These are phyloP conservation scores for Euphorbia tirucalli DNA, from an alignment of 345 rosid species.

Conservation along the genomic window DNA sequence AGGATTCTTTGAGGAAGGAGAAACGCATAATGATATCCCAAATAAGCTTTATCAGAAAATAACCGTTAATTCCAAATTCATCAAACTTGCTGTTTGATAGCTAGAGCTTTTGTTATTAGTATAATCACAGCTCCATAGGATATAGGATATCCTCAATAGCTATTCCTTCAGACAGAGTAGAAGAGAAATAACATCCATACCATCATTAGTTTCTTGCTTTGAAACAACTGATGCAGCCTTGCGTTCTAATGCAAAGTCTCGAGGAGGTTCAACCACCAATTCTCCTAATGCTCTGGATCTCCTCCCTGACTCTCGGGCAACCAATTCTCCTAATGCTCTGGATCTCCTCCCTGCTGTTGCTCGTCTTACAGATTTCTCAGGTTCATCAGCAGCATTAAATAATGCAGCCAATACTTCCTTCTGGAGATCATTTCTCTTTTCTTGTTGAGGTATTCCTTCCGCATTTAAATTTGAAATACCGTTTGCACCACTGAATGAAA, in stretches of 20 bases:
- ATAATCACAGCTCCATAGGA: constrained; percentile 4
- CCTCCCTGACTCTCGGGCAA: no score
- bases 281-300: constrained; percentile 34
- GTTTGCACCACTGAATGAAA: constrained; percentile 3
- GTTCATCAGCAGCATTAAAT: constrained; percentile 37
- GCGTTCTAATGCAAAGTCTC: constrained; percentile 26
- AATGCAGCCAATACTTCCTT: constrained; percentile 49
- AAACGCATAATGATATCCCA: no score
- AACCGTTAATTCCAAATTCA: no score
- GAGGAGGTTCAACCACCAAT: constrained; percentile 35
- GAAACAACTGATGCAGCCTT: constrained; percentile 11
- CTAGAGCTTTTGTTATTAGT: background rate
- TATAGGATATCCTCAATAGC: constrained; percentile 2
- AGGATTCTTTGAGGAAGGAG: no score
- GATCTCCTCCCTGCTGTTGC: constrained; percentile 30
- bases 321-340: constrained; percentile 30
- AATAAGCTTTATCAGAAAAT: no score
- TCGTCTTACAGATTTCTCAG: constrained; percentile 32
- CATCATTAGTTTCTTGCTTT: constrained; percentile 26
- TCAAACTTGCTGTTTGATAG: background rate
- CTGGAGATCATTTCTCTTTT: constrained; percentile 34
- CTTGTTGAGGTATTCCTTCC: constrained; percentile 19
- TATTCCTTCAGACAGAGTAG: constrained; percentile 6
- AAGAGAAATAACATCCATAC: constrained; percentile 21
- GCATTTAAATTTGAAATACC: constrained; percentile 22